phyloP scores from a whole-genome alignment of 2,329 filamentous ascomycete genomes.

The Myriangium duriaei region DNA sequence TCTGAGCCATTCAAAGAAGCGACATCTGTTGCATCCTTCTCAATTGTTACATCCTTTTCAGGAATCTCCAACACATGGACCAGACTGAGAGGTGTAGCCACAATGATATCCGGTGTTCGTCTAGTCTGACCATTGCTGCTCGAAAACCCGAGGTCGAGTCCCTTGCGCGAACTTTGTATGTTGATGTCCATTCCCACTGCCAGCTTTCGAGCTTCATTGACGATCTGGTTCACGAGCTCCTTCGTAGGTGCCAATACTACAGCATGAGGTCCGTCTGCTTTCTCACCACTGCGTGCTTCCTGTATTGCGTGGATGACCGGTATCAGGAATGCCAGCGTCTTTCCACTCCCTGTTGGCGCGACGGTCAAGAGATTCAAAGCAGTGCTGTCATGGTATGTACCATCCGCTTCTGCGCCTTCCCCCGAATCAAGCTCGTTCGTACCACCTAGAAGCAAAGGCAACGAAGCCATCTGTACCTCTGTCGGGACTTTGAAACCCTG shows the following conservation, averaged over 20 bases:
- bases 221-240: conserved; percentile 38
- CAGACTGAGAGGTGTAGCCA: conserved; percentile 1
- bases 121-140: too few relatives aligned
- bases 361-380: conserved; percentile 70
- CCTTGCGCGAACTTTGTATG: conserved; percentile 72
- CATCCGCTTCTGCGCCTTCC: conserved; percentile 16
- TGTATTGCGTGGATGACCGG: conserved; percentile 66
- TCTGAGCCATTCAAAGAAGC: too few relatives aligned
- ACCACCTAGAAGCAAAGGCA: conserved; percentile 58
- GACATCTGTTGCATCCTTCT: too few relatives aligned
- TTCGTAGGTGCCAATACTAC: conserved; percentile 38
- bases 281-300: conserved; percentile 13
- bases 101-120: conserved; percentile 2
- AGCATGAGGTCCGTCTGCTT: conserved; percentile 23
- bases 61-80: conserved; percentile 18
- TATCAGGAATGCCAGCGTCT: conserved; percentile 86
- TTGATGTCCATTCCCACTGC: conserved; percentile 63
- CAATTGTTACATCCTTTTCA: conserved; percentile 12
- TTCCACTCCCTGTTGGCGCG: conserved; percentile 90
- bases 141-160: conserved; percentile 43
- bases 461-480: conserved; percentile 78
- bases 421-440: conserved; percentile 27
- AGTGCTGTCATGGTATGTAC: conserved; percentile 15
- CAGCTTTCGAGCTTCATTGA: conserved; percentile 69
- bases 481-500: conserved; percentile 83